Base-by-base conservation (phyloP, 192 early-diverging fungal species). In the Coemansia biformis region DNA sequence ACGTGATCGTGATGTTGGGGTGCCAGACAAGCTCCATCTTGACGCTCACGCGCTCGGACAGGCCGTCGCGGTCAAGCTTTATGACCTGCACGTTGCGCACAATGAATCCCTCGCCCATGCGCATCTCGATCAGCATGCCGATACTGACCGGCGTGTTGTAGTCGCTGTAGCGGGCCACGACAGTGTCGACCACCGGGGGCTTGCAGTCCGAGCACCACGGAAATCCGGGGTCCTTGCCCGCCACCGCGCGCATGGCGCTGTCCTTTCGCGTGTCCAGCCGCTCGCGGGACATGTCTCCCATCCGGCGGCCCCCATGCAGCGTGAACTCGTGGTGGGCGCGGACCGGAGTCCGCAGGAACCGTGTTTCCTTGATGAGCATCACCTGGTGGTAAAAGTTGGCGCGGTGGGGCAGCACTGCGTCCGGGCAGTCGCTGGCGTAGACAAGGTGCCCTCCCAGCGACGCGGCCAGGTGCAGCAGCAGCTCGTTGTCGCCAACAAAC, bases 401-500 rank as follows among this genome's bases (percentile, higher is more conserved):
- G 28, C 39, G 45, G 9, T 57, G 30, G 7, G 66, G 63, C 19
- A 52, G 35, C 30, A 64, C 73, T 1, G 37, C 43, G 18, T 75
- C 51, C 7, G 66, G 77, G 43, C 84, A 87, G 32, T 89, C 76
- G 38, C 76, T 73, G 16, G 86, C 79, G 48, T 83, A 88, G 43
- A 86, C 66, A 47, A 89, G 86, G 21, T 71, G 63, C 3, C 88
- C 88, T 19, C 71, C 68, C 5, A 86, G 79, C 6, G 85, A 79
- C 7, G 79, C 75, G 0, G 88, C 79, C 32, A 88, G 51, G 48
- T 83, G 89, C 22, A 80, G 59, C 1, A 89, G 66, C 30, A 83
- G 72, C 60, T 91, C 87, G 38, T 78, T 88, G 48, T 91, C 88
- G 48, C 79, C 78, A 10, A 88, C 78, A 59, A 81, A 83, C 6